These are phyloP conservation scores for Protomyces inundatus DNA, from an alignment of 1,139 yeast genomes.

Conservation along the genomic window DNA sequence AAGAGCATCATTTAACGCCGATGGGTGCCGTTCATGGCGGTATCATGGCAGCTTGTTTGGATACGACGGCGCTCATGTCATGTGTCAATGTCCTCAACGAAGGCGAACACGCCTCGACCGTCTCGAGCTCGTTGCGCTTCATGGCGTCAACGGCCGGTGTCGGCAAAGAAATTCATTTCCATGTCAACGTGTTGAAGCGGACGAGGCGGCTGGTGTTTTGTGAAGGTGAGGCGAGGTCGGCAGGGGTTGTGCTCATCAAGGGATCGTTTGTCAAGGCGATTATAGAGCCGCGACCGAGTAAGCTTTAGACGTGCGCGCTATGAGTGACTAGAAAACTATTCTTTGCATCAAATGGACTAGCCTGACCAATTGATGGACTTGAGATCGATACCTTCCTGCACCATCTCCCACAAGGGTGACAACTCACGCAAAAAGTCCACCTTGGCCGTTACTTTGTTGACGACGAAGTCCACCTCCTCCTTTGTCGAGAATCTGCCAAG, in stretches of 20 bases:
- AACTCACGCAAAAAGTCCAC: constrained; percentile 87
- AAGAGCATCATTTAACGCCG: background rate
- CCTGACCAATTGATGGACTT: constrained; percentile 78
- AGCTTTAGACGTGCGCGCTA: too few relatives aligned
- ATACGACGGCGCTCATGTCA: background rate
- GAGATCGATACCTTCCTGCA: constrained; percentile 94
- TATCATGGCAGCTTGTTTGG: background rate
- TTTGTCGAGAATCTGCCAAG: constrained; percentile 97
- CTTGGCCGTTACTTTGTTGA: constrained; percentile 79
- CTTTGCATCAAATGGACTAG: background rate
- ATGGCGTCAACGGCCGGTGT: background rate
- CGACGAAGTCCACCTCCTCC: constrained; percentile 88
- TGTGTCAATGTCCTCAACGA: background rate
- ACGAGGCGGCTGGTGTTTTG: background rate
- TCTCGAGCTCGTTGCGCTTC: background rate
- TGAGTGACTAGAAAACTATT: background rate
- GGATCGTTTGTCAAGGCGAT: background rate
- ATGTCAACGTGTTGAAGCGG: background rate
- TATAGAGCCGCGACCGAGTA: background rate
- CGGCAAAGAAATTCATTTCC: background rate
- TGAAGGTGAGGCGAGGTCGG: background rate
- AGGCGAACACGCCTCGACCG: background rate
- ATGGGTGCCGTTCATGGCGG: background rate
- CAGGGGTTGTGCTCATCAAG: background rate
- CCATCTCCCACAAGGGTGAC: constrained; percentile 99